Evolutionary conservation across 2,329 filamentous ascomycete genomes (phyloP).

Genomic region (Iodosphaeria phyllophila): DNA sequence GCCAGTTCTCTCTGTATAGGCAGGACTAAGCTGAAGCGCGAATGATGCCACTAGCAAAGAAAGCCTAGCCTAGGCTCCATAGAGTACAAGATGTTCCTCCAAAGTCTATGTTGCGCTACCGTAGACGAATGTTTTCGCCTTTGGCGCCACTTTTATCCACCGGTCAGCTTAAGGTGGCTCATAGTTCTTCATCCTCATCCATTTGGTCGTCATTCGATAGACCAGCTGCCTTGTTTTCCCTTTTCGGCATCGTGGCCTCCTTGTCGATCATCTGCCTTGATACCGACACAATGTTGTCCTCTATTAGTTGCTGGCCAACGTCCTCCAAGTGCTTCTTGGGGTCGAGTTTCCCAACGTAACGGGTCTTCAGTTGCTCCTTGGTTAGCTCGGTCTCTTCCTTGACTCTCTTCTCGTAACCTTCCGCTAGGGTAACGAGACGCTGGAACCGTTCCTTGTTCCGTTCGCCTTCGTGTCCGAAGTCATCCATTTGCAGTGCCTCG

Average conservation of each 20-base stretch:
- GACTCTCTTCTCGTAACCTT: slow-evolving; percentile 96
- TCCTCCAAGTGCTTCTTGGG: slow-evolving; percentile 99
- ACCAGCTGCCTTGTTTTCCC: slow-evolving; percentile 33
- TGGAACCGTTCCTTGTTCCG: slow-evolving; percentile 79
- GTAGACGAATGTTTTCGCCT: slow-evolving; percentile 3
- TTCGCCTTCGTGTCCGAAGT: slow-evolving; percentile 70
- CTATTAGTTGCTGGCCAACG: slow-evolving; percentile 88
- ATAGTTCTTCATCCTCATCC: slow-evolving; percentile 42
- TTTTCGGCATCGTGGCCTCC: slow-evolving; percentile 78
- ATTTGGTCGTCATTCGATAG: slow-evolving; percentile 39
- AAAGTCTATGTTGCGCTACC: background rate
- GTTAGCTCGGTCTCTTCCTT: slow-evolving; percentile 97
- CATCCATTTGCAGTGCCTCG: slow-evolving; percentile 89
- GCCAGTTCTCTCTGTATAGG: no score
- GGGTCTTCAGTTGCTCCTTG: slow-evolving; percentile 94
- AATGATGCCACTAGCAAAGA: no score
- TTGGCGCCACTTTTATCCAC: no score
- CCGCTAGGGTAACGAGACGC: slow-evolving; percentile 72
- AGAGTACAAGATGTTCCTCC: no score
- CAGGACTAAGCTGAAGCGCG: no score
- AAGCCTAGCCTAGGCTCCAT: no score
- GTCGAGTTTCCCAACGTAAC: slow-evolving; percentile 97
- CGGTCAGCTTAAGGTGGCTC: slow-evolving; percentile 3
- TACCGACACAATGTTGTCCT: slow-evolving; percentile 98
- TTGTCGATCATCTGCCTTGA: slow-evolving; percentile 99